Evolutionary conservation across 1,139 yeast species (phyloP).

Genomic region (Eremothecium coryli): DNA sequence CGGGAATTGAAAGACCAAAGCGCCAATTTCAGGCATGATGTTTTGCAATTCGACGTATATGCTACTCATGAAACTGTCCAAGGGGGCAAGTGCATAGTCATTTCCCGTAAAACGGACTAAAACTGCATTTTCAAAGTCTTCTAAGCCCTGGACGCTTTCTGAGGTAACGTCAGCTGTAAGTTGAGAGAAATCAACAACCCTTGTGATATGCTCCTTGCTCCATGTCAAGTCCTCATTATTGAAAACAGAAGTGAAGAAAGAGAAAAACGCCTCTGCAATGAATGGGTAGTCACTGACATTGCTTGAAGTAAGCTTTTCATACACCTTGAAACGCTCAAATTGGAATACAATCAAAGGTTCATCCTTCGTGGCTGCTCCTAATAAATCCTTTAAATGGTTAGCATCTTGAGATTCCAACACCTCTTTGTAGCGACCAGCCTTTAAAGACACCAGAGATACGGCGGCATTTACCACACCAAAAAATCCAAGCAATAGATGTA

Average conservation of each 20-base stretch:
- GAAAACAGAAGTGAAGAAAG: background rate
- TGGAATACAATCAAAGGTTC: slow-evolving; percentile 23
- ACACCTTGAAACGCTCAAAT: slow-evolving; percentile 16
- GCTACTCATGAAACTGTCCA: slow-evolving; percentile 24
- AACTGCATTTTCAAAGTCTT: slow-evolving; percentile 15
- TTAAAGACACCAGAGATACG: slow-evolving; percentile 5
- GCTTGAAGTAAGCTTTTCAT: slow-evolving; percentile 11
- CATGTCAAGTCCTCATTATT: slow-evolving; percentile 1
- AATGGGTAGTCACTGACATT: slow-evolving; percentile 13
- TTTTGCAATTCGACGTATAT: slow-evolving; percentile 19
- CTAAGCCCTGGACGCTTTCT: slow-evolving; percentile 14
- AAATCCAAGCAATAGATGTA: no score
- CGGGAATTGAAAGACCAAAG: slow-evolving; percentile 14
- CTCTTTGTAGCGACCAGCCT: slow-evolving; percentile 6
- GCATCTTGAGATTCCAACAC: slow-evolving; percentile 2
- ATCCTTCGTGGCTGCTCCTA: slow-evolving; percentile 7
- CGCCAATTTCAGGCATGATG: slow-evolving; percentile 13
- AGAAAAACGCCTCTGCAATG: slow-evolving; percentile 6
- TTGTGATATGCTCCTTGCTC: background rate
- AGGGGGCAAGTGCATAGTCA: slow-evolving; percentile 15
- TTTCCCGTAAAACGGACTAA: slow-evolving; percentile 19
- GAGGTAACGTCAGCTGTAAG: slow-evolving; percentile 17
- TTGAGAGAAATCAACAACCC: slow-evolving; percentile 11
- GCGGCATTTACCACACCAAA: slow-evolving; percentile 4
- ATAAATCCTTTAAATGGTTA: slow-evolving; percentile 6